Percentiles rank a stretch among this genome's conserved stretches.
Evolutionary conservation across 441 rosid species (phyloP).

Genomic region (Codiaeum variegatum): DNA sequence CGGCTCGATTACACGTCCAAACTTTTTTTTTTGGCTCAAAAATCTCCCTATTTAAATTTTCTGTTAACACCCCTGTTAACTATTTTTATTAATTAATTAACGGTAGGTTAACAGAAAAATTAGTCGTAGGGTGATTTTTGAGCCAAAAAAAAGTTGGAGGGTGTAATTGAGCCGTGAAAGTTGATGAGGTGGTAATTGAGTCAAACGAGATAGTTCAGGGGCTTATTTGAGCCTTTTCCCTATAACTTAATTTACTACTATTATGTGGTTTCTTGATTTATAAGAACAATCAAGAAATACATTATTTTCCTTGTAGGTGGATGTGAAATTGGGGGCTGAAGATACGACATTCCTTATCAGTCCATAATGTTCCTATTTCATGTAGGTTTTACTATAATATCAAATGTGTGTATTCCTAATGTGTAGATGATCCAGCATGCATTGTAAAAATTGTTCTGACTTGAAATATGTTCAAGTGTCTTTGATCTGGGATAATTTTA

Average conservation of each 20-base stretch:
- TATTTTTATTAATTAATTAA: too few relatives aligned
- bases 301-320: background rate
- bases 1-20: too few relatives aligned
- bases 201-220: too few relatives aligned
- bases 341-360: background rate
- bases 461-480: conserved; percentile 11
- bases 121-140: too few relatives aligned
- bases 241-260: background rate
- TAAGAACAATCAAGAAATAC: background rate
- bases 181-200: too few relatives aligned
- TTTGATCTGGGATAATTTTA: conserved; percentile 4
- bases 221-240: too few relatives aligned
- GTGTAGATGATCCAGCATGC: background rate
- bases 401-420: background rate
- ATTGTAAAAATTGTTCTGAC: background rate
- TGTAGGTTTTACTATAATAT: conserved; percentile 2
- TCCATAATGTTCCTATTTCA: conserved; percentile 10
- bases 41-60: too few relatives aligned
- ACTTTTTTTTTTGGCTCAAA: too few relatives aligned
- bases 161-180: too few relatives aligned
- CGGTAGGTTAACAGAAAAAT: too few relatives aligned
- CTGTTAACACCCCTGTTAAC: too few relatives aligned
- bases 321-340: background rate
- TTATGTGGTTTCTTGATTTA: background rate
- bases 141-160: too few relatives aligned